Conservation (phyloP, 2,329 filamentous ascomycete genomes). For the Cadophora sp. region DNA sequence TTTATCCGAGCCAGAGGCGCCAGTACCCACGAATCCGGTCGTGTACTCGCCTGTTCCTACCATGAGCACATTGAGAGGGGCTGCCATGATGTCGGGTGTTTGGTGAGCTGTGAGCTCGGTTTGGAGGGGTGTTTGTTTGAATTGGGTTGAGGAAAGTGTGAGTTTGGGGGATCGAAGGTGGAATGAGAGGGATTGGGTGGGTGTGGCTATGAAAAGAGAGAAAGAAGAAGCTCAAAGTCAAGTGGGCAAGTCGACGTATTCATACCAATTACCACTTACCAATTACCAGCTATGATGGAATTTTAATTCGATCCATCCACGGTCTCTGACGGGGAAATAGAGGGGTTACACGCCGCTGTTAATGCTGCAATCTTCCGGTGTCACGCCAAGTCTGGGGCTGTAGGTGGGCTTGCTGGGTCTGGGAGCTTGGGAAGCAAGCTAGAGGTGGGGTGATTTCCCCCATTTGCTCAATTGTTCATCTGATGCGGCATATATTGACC, state of each 20-base stretch:
- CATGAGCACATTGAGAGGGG: slow-evolving; percentile 45
- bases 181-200: not conserved
- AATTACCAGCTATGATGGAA: not conserved
- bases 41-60: slow-evolving; percentile 93
- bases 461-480: not conserved
- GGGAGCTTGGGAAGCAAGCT: not conserved
- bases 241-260: slow-evolving; percentile 3
- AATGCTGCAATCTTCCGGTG: slow-evolving; percentile 31
- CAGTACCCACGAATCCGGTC: slow-evolving; percentile 88
- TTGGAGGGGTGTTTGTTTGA: not conserved
- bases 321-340: slow-evolving; percentile 28
- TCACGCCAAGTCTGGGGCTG: slow-evolving; percentile 20
- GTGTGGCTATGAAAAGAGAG: slow-evolving; percentile 17
- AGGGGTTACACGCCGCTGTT: slow-evolving; percentile 24
- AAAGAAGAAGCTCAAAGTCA: slow-evolving; percentile 18
- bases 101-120: slow-evolving; percentile 1
- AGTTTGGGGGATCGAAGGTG: not conserved
- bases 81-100: slow-evolving; percentile 5
- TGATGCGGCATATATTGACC: no score
- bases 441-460: not conserved
- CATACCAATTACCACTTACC: slow-evolving; percentile 14
- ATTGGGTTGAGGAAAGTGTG: not conserved
- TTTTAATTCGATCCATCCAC: not conserved
- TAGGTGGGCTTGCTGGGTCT: no score
- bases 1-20: slow-evolving; percentile 88